Evolutionary conservation across 495 filamentous ascomycete species (phyloP), one percentile per base, ranked within the genome.

Genomic region (Penicillium pancosmium): DNA sequence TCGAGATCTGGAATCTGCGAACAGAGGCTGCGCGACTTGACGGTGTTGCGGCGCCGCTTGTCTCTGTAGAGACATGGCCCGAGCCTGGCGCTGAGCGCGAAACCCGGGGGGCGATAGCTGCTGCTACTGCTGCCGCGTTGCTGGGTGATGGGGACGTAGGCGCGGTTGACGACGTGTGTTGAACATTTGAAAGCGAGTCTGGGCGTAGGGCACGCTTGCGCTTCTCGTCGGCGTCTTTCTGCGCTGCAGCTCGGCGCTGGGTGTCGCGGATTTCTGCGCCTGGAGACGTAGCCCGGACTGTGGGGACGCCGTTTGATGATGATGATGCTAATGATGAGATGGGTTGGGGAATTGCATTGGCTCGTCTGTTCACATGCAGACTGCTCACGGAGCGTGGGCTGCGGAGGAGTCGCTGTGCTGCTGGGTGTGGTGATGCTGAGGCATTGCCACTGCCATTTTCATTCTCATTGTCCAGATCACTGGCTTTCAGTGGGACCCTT

Each of bases 371-470:
- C 13, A 73, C 54, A 55, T 66, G 59, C 16, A 75, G 52, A 50
- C 70, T 78, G 64, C 77, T 80, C 54, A 78, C 75, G 19, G 77
- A 78, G 35, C 75, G 68, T 8, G 77, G 75, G 51, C 62, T 78
- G 44, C 69, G 73, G 0, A 78, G 53, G 3, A 58, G 38, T 47
- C 71, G 65, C 46, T 73, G 72, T 10, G 55, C 47, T 9, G 62
- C 56, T 40, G 62, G 60, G 16, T 58, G 54, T 6, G 60, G 56
- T 5, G 69, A 49, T 52, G 58, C 31, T 4, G 68, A 54, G 10
- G 63, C 52, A 21, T 59, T 62, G 15, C 67, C 55, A 18, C 60
- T 52, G 55, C 55, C 58, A 36, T 44, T 50, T 12, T 10, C 53
- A 54, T 48, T n/a, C 11, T 65, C 68, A 16, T 31, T 31, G 27